Conservation (phyloP, 2,329 filamentous ascomycete genomes). For the Gyromitra esculenta region DNA sequence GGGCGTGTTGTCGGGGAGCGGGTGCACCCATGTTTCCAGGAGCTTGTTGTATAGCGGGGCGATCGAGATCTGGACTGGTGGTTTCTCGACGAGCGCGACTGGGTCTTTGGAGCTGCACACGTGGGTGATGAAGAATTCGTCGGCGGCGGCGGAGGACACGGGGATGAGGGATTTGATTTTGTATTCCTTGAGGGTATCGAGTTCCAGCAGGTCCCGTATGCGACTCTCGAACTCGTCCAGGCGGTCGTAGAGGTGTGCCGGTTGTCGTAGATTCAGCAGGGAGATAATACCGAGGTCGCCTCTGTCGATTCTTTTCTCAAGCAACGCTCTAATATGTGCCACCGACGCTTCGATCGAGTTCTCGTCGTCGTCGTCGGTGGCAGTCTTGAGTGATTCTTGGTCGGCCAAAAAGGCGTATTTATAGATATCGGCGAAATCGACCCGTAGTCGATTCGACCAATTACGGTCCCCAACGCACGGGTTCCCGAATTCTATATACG, state of each 20-base stretch:
- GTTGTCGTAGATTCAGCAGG: constrained; percentile 40
- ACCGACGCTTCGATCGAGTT: constrained; percentile 28
- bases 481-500: constrained; percentile 1
- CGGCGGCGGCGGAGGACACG: neutral
- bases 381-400: constrained; percentile 25
- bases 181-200: neutral
- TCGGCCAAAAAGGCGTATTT: constrained; percentile 30
- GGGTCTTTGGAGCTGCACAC: neutral
- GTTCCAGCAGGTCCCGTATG: neutral
- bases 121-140: neutral
- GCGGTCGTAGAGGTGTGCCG: constrained; percentile 39
- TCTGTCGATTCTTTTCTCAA: constrained; percentile 18
- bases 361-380: constrained; percentile 12
- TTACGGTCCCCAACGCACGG: neutral
- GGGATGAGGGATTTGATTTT: constrained; percentile 38
- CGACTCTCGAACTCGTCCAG: constrained; percentile 19
- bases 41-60: constrained; percentile 38
- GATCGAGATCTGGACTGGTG: constrained; percentile 12
- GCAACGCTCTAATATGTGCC: constrained; percentile 4
- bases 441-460: neutral
- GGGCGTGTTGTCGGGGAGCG: constrained; percentile 31
- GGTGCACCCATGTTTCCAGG: constrained; percentile 33
- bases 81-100: neutral
- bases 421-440: constrained; percentile 41
- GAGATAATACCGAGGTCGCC: constrained; percentile 51